Evolutionary conservation across 768 basidiomycete species (phyloP), one percentile per base, ranked within the genome.

Genomic region (Tulasnella sp.): DNA sequence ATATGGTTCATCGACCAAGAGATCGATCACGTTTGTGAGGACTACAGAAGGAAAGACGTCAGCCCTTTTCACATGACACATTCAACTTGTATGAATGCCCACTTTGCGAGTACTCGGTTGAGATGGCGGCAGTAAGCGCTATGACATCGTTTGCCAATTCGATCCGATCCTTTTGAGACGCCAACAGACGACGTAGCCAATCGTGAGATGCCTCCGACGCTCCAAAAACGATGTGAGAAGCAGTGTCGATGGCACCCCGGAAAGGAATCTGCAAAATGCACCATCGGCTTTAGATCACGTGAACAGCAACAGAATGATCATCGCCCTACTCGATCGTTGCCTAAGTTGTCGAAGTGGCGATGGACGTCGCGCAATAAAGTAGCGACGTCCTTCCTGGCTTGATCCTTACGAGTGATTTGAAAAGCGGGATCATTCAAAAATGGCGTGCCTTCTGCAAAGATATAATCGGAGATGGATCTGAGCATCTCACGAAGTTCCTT

Each of bases 201-300:
- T 27, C 29, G 17, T 25, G 44, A 21, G 11, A 57, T 4, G 24
- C 7, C 19, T 51, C 17, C 82, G 89, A 87, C 67, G 74, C 84
- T 65, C 88, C 90, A 68, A 79, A 82, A 49, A 82, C 88, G 53
- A 87, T 82, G 65, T 69, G 90, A 42, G 82, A 83, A 72, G 88
- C 65, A 1, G 75, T 73, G 17, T 70, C 76, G 12, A 83, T 67
- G 25, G 84, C 66, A 12, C 73, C 89, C 63, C 87, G 89, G 75
- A 90, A 90, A 88, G 88, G 90, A 73, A 87, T 83, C 70, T 88
- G 90, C 69, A 88, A 89, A 67, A 87, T 89, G 72, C 90, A 90
- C 72, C 31, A 15, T 19, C 8, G 21, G 17, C 52, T 8, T 55
- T 34, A 76, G 73, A 19, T 77, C 71, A 7, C 86, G 69, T 10